These are phyloP conservation scores for Neurospora cerealis DNA, from an alignment of 495 filamentous ascomycete species.

Conservation along the genomic window DNA sequence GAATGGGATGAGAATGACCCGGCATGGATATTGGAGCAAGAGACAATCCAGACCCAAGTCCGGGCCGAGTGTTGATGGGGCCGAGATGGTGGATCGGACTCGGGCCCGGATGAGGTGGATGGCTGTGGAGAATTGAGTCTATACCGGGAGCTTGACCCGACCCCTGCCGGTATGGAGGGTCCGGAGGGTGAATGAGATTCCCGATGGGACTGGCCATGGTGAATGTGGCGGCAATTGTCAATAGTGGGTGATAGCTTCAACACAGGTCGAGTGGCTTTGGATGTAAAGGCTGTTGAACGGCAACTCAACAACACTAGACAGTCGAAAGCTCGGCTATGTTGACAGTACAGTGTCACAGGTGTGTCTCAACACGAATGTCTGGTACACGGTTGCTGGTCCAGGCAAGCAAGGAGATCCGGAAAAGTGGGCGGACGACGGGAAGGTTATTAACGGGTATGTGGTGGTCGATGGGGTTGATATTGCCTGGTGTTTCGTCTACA, in stretches of 20 bases:
- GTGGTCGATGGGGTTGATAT: not conserved
- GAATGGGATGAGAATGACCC: not conserved
- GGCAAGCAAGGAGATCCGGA: not conserved
- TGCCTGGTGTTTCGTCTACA: not conserved
- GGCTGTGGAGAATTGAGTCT: not conserved
- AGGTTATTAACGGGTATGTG: not conserved
- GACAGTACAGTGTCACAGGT: not conserved
- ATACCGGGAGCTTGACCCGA: not conserved
- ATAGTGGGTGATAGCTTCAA: not conserved
- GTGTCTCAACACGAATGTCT: not conserved
- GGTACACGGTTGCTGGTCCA: not conserved
- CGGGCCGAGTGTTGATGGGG: not conserved
- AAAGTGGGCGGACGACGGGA: not conserved
- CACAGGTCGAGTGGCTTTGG: not conserved
- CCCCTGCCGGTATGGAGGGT: not conserved
- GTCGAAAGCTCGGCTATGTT: not conserved
- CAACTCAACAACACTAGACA: not conserved
- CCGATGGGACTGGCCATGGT: slow-evolving; percentile 21
- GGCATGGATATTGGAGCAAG: slow-evolving; percentile 2
- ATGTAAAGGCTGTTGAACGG: not conserved
- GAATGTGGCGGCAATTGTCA: not conserved
- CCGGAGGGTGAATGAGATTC: slow-evolving; percentile 14
- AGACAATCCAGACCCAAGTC: not conserved
- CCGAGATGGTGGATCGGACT: not conserved
- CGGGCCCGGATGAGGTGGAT: slow-evolving; percentile 4